These are phyloP conservation scores for Blumeriella jaapii DNA, from an alignment of 2,329 filamentous ascomycete genomes.

Conservation along the genomic window DNA sequence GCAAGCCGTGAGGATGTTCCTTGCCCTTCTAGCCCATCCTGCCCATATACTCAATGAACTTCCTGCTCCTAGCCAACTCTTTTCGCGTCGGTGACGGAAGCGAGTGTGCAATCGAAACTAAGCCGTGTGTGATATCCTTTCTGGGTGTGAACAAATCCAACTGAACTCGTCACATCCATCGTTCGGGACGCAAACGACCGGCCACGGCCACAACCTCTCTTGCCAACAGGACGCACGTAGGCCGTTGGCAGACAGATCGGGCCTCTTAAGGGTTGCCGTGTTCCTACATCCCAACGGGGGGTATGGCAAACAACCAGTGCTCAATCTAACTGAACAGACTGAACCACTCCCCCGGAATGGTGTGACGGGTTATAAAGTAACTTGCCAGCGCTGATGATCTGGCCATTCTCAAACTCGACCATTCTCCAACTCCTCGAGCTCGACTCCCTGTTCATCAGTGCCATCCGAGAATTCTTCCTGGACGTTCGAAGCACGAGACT, in stretches of 20 bases:
- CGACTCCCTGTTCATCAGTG: no score
- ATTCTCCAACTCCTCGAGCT: no score
- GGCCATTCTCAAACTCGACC: constrained; percentile 1
- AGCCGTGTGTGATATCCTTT: constrained; percentile 16
- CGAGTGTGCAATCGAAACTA: constrained; percentile 12
- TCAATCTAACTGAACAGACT: constrained; percentile 21
- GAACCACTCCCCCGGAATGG: constrained; percentile 25
- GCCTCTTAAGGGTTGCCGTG: constrained; percentile 10
- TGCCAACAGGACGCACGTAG: constrained; percentile 20
- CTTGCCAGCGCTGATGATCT: constrained; percentile 18
- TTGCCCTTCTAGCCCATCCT: constrained; percentile 10
- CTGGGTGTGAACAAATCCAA: constrained; percentile 17
- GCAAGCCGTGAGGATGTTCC: constrained; percentile 17
- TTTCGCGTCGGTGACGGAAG: constrained; percentile 15
- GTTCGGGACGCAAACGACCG: constrained; percentile 16
- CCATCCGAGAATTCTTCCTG: no score
- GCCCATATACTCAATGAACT: constrained; percentile 16
- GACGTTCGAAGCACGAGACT: no score
- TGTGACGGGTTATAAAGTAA: constrained; percentile 26
- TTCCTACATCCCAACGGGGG: constrained; percentile 19
- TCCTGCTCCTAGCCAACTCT: constrained; percentile 12
- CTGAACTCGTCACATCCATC: constrained; percentile 18
- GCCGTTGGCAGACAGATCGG: constrained; percentile 15
- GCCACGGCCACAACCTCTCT: constrained; percentile 8
- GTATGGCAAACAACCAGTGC: constrained; percentile 24